phyloP scores from a whole-genome alignment of 306 rosid species.

The Casuarina equisetifolia region DNA sequence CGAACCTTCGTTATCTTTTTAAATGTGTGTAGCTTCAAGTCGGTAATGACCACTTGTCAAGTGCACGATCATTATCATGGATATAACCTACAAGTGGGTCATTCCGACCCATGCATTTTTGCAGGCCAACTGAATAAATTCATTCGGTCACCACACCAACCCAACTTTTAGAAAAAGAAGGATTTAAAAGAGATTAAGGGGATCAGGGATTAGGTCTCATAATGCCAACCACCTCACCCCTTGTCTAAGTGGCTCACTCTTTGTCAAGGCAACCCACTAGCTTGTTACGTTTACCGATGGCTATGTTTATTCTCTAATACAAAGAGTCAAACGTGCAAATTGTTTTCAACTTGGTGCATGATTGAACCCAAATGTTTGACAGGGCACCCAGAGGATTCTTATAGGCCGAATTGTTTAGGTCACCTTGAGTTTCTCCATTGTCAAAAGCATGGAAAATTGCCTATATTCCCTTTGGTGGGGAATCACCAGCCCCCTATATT shows the following conservation, averaged over 20 bases:
- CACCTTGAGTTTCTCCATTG: constrained; percentile 29
- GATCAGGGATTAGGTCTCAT: too few relatives aligned
- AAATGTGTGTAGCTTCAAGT: too few relatives aligned
- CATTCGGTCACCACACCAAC: constrained; percentile 26
- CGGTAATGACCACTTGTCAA: background rate
- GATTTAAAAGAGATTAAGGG: constrained; percentile 18
- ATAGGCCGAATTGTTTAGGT: constrained; percentile 17
- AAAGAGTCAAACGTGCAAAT: constrained; percentile 18
- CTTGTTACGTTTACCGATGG: background rate
- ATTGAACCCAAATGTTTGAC: constrained; percentile 12
- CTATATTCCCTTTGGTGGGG: constrained; percentile 46
- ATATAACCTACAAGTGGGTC: constrained; percentile 11
- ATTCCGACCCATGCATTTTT: background rate
- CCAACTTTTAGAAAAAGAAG: constrained; percentile 19
- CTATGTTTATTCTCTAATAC: constrained; percentile 15
- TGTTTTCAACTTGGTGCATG: constrained; percentile 17
- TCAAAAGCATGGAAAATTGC: constrained; percentile 38
- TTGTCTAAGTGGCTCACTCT: background rate
- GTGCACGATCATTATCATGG: constrained; percentile 20
- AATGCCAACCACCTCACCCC: background rate
- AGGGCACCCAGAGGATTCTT: constrained; percentile 6
- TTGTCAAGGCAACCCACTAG: background rate
- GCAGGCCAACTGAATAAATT: constrained; percentile 19
- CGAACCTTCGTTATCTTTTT: background rate
- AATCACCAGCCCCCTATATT: constrained; percentile 43